A percentile compares a stretch with the other conserved stretches of the same genome.
These are phyloP conservation scores for Nemania serpens DNA, from an alignment of 2,329 filamentous ascomycete species.

Conservation along the genomic window DNA sequence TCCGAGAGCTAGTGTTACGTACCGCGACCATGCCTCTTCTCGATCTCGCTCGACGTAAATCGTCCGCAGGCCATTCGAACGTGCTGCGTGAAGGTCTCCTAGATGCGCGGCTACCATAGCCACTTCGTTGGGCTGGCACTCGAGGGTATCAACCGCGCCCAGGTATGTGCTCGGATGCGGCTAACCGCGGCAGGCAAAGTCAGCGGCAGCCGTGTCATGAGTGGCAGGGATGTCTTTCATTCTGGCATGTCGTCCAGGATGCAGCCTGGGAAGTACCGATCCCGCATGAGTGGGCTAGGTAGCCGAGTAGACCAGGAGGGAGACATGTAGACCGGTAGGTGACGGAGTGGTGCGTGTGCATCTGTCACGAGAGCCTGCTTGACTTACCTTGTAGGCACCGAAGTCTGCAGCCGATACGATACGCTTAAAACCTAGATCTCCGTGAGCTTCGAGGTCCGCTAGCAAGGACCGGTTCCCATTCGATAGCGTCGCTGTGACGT, in stretches of 20 bases:
- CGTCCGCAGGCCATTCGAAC: constrained; percentile 66
- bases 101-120: constrained; percentile 81
- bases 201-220: constrained; percentile 11
- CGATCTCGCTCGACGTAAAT: constrained; percentile 64
- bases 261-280: background rate
- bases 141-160: constrained; percentile 66
- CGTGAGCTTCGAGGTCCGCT: constrained; percentile 63
- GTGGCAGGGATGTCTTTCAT: background rate
- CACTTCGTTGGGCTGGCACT: constrained; percentile 62
- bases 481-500: constrained; percentile 69
- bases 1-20: constrained; percentile 6
- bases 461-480: constrained; percentile 76
- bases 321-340: background rate
- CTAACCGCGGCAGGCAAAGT: constrained; percentile 30
- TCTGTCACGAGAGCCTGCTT: background rate
- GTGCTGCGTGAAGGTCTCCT: constrained; percentile 69
- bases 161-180: constrained; percentile 70
- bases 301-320: background rate
- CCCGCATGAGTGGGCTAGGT: background rate
- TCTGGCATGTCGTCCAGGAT: background rate
- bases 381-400: constrained; percentile 66
- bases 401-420: constrained; percentile 73
- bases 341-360: background rate
- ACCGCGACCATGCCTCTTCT: constrained; percentile 65
- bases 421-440: constrained; percentile 63